These are phyloP conservation scores for Quercus suber DNA, from an alignment of 306 rosid genomes.

Conservation along the genomic window DNA sequence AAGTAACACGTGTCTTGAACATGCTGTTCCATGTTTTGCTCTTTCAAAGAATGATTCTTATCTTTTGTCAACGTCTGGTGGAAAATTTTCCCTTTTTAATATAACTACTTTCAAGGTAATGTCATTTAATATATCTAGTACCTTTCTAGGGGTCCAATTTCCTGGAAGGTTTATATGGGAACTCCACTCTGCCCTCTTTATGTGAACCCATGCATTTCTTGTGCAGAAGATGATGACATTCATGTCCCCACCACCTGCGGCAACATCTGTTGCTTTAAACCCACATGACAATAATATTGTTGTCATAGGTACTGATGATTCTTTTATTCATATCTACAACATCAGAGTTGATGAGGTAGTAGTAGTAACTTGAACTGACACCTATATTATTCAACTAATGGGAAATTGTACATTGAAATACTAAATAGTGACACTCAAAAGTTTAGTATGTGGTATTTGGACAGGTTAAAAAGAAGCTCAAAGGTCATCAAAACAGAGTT, in stretches of 20 bases:
- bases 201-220: background rate
- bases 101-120: constrained; percentile 97
- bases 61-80: constrained; percentile 98
- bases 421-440: background rate
- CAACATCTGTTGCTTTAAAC: constrained; percentile 90
- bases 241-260: constrained; percentile 98
- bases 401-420: background rate
- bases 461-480: constrained; percentile 83
- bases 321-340: constrained; percentile 81
- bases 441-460: background rate
- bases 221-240: constrained; percentile 95
- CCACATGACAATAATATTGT: constrained; percentile 94
- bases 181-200: background rate
- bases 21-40: constrained; percentile 91
- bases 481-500: constrained; percentile 97
- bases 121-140: background rate
- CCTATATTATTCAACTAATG: background rate
- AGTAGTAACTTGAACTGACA: constrained; percentile 24
- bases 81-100: constrained; percentile 91
- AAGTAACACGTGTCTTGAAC: constrained; percentile 85
- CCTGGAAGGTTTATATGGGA: background rate
- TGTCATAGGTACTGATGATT: constrained; percentile 95
- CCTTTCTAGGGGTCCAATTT: background rate
- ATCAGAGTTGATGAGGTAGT: constrained; percentile 89
- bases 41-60: constrained; percentile 92